Percentiles rank a stretch among this genome's conserved stretches.
phyloP scores from a whole-genome alignment of 768 basidiomycete species.

The Strobilomyces dryophilus region DNA sequence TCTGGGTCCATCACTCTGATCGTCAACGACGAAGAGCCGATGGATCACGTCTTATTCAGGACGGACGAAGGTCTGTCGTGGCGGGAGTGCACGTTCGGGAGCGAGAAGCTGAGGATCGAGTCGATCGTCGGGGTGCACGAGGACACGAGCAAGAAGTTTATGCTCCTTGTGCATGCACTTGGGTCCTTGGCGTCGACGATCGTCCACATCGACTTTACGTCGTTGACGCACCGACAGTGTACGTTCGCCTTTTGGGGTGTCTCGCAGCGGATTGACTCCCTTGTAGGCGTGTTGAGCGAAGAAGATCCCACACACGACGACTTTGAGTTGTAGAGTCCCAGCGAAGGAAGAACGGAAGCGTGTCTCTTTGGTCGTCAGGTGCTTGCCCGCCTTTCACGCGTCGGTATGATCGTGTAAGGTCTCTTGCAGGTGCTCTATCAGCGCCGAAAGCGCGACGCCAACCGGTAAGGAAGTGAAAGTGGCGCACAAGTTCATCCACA shows the following conservation, averaged over 20 bases:
- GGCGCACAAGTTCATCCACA: slow-evolving; percentile 49
- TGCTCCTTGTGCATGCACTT: slow-evolving; percentile 68
- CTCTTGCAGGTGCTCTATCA: slow-evolving; percentile 76
- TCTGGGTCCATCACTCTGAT: slow-evolving; percentile 92
- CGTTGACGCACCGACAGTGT: slow-evolving; percentile 76
- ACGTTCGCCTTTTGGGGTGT: slow-evolving; percentile 28
- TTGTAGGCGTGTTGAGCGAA: slow-evolving; percentile 59
- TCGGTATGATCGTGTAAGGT: background rate
- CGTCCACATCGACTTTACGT: slow-evolving; percentile 85
- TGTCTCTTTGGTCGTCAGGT: slow-evolving; percentile 95
- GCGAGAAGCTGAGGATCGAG: slow-evolving; percentile 68
- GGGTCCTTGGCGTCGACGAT: slow-evolving; percentile 44
- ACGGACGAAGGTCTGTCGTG: slow-evolving; percentile 86
- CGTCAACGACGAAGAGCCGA: slow-evolving; percentile 92
- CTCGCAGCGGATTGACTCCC: slow-evolving; percentile 1
- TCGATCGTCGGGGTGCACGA: slow-evolving; percentile 82
- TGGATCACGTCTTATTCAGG: slow-evolving; percentile 84
- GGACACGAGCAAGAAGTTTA: slow-evolving; percentile 89
- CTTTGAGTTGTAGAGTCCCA: slow-evolving; percentile 97
- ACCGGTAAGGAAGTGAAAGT: slow-evolving; percentile 63
- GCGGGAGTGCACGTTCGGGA: slow-evolving; percentile 79
- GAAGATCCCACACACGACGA: slow-evolving; percentile 82
- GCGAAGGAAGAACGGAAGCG: slow-evolving; percentile 77
- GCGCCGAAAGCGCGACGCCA: slow-evolving; percentile 71
- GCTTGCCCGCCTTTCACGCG: slow-evolving; percentile 6